phyloP scores from a whole-genome alignment of 805 yeast genomes.

The Wickerhamiella sergipiensis region DNA sequence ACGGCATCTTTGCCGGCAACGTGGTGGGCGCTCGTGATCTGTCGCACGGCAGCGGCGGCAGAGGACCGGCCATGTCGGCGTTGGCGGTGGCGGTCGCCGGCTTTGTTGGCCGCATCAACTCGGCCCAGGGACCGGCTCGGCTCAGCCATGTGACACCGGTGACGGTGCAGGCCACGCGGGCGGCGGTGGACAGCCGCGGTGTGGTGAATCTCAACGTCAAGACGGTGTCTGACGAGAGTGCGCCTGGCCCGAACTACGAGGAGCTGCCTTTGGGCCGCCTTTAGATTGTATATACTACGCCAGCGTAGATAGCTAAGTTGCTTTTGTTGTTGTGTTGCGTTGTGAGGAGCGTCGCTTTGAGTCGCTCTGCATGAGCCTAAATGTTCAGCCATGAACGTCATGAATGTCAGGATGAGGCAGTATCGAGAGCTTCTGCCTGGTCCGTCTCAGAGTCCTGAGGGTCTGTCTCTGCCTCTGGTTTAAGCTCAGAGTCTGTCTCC shows the following conservation, averaged over 20 bases:
- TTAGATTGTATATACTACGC: conserved; percentile 1
- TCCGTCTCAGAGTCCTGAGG: too few species aligned
- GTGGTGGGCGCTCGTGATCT: conserved; percentile 19
- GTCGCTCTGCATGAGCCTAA: too few species aligned
- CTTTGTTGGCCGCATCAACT: conserved; percentile 14
- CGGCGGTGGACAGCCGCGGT: conserved; percentile 1
- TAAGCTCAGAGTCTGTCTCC: too few species aligned
- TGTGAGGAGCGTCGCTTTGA: too few species aligned
- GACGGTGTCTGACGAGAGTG: neutral
- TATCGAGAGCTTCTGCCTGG: too few species aligned
- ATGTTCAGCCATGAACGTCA: too few species aligned
- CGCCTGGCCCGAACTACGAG: neutral
- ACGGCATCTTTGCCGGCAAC: conserved; percentile 17
- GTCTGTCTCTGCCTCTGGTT: too few species aligned
- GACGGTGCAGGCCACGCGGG: neutral
- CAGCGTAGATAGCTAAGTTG: too few species aligned
- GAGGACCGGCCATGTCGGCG: neutral
- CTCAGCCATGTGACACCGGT: neutral
- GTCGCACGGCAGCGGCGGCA: conserved; percentile 6
- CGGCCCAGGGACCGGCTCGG: conserved; percentile 1
- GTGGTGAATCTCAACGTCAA: neutral
- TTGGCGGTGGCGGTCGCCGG: conserved; percentile 19
- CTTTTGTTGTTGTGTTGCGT: too few species aligned
- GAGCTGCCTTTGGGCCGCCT: neutral
- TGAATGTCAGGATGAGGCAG: too few species aligned